Conservation (phyloP, 768 basidiomycete genomes). For the Trametes cingulata region DNA sequence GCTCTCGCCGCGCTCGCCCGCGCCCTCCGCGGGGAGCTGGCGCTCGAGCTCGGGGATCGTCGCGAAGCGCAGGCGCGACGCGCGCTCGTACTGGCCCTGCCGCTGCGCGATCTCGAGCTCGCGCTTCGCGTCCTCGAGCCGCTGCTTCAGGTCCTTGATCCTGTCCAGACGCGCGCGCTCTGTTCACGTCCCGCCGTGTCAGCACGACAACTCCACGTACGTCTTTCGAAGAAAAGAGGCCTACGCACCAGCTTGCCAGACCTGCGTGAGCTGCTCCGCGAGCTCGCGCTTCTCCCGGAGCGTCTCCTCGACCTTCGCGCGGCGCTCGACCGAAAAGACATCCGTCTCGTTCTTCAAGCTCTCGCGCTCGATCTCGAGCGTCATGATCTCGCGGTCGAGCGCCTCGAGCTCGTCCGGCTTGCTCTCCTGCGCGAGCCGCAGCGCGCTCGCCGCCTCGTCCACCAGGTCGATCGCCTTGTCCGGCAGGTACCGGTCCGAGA, state of each 20-base stretch:
- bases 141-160: constrained; percentile 71
- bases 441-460: constrained; percentile 87
- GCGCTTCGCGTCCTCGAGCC: constrained; percentile 80
- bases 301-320: constrained; percentile 63
- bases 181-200: constrained; percentile 24
- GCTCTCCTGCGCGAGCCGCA: constrained; percentile 85
- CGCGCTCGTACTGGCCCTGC: constrained; percentile 82
- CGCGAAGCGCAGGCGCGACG: constrained; percentile 80
- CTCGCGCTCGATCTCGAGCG: constrained; percentile 87
- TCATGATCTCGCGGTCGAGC: constrained; percentile 81
- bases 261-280: constrained; percentile 56
- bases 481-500: constrained; percentile 84
- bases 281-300: constrained; percentile 62
- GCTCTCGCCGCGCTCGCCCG: constrained; percentile 42
- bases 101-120: constrained; percentile 88
- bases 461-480: constrained; percentile 93
- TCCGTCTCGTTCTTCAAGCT: constrained; percentile 88
- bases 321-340: constrained; percentile 76
- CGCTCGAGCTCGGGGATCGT: constrained; percentile 80
- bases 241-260: constrained; percentile 75
- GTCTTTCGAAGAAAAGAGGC: no score
- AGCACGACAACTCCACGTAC: no score
- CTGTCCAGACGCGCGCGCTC: constrained; percentile 70
- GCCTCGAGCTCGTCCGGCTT: constrained; percentile 85
- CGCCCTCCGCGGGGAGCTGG: constrained; percentile 60